Conservation (phyloP, 768 basidiomycete genomes). For the Phanerochaete carnosa region DNA sequence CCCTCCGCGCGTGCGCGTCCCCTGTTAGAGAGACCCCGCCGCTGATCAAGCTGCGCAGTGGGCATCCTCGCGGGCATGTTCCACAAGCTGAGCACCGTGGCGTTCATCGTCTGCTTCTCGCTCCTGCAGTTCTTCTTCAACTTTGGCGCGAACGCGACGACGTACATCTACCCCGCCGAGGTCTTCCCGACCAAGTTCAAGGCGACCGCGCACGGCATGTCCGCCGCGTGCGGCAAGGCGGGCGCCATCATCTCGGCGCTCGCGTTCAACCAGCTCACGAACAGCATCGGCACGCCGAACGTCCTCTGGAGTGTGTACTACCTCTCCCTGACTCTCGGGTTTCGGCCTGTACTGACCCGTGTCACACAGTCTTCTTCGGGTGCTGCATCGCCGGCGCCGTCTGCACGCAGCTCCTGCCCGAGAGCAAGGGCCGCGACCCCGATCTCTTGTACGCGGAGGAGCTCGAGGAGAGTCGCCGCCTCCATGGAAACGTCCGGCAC, state of each 20-base stretch:
- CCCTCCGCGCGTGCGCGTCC: neutral
- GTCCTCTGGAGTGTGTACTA: constrained; percentile 61
- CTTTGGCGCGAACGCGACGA: constrained; percentile 9
- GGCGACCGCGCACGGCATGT: constrained; percentile 71
- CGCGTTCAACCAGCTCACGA: constrained; percentile 62
- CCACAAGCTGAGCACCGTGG: constrained; percentile 45
- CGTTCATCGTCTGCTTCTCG: constrained; percentile 71
- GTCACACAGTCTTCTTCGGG: constrained; percentile 55
- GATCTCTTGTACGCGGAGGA: constrained; percentile 44
- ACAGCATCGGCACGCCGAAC: constrained; percentile 56
- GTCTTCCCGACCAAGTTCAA: constrained; percentile 77
- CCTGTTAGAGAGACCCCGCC: neutral
- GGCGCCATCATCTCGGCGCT: constrained; percentile 79
- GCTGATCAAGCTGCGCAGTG: constrained; percentile 40
- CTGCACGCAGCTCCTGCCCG: constrained; percentile 47
- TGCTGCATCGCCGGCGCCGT: constrained; percentile 57
- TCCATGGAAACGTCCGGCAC: neutral
- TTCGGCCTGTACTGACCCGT: constrained; percentile 1
- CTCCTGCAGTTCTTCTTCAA: constrained; percentile 27
- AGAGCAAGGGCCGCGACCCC: constrained; percentile 48
- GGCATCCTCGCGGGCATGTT: constrained; percentile 69
- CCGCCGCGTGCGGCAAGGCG: constrained; percentile 68
- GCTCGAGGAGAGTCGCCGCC: constrained; percentile 14
- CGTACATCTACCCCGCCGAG: constrained; percentile 31
- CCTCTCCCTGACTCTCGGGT: neutral